Percentiles rank a stretch among this genome's conserved stretches.
phyloP scores from a whole-genome alignment of 257 asterid genomes.

The Fraxinus anomala region DNA sequence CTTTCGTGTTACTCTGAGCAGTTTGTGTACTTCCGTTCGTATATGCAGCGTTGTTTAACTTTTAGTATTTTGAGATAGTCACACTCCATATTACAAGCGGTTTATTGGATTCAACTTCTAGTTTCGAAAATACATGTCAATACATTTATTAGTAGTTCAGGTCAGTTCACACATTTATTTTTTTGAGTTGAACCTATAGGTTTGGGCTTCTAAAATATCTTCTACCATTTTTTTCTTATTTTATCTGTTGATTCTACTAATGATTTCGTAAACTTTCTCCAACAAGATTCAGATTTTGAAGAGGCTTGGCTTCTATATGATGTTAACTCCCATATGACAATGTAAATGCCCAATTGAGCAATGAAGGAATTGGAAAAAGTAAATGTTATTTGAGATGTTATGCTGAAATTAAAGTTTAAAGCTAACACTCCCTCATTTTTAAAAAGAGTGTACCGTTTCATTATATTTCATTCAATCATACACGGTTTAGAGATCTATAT shows the following conservation, averaged over 20 bases:
- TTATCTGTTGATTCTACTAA: background rate
- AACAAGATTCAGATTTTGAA: background rate
- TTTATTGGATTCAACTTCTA: background rate
- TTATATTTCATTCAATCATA: background rate
- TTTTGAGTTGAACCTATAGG: background rate
- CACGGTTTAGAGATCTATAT: too few species aligned
- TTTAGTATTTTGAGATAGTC: slow-evolving; percentile 11
- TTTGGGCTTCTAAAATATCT: background rate
- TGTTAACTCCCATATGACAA: background rate
- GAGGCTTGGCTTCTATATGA: background rate
- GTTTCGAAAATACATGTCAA: background rate
- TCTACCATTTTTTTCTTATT: background rate
- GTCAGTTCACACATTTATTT: background rate
- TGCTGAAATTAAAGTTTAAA: background rate
- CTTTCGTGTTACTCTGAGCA: slow-evolving; percentile 6
- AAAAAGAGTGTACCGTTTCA: background rate
- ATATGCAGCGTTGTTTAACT: slow-evolving; percentile 3
- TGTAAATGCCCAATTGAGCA: background rate
- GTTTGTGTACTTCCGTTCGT: slow-evolving; percentile 1
- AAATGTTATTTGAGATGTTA: background rate
- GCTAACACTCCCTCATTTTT: background rate
- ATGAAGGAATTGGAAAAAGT: background rate
- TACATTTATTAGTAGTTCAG: background rate
- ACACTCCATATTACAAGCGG: slow-evolving; percentile 7
- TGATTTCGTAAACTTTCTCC: background rate